Evolutionary conservation across 345 rosid species (phyloP).

Genomic region (Eucalyptus microcorys): DNA sequence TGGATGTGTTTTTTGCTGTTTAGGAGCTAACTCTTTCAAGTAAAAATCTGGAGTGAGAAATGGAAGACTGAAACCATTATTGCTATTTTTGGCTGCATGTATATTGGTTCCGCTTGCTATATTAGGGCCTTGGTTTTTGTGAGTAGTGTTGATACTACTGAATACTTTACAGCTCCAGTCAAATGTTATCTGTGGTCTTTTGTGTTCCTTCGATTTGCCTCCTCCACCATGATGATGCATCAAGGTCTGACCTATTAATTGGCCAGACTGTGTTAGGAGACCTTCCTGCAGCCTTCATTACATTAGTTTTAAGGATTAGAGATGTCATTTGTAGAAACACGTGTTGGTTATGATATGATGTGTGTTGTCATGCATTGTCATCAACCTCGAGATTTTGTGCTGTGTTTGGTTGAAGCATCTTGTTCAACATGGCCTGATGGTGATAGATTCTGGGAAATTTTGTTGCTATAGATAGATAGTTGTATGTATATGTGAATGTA

Average conservation of each 20-base stretch:
- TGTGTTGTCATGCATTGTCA: neutral
- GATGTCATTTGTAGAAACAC: neutral
- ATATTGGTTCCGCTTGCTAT: neutral
- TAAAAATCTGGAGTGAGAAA: neutral
- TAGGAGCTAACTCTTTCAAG: neutral
- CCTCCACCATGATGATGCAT: neutral
- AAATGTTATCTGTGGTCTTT: neutral
- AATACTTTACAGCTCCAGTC: neutral
- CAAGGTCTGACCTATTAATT: neutral
- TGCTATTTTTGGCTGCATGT: neutral
- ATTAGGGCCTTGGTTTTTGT: neutral
- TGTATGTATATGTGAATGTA: neutral
- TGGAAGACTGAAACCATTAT: neutral
- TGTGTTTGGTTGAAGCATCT: neutral
- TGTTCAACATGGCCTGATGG: neutral
- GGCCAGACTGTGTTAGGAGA: neutral
- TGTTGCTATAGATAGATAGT: neutral
- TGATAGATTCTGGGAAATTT: neutral
- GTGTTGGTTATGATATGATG: neutral
- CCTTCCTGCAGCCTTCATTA: neutral
- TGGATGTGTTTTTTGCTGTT: neutral
- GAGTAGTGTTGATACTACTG: neutral
- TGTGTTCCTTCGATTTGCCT: neutral
- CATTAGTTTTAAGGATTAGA: neutral
- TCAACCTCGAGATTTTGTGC: neutral